Percentiles rank a stretch among this genome's conserved stretches.
phyloP scores from a whole-genome alignment of 345 rosid genomes.

The Aquilaria yunnanensis region DNA sequence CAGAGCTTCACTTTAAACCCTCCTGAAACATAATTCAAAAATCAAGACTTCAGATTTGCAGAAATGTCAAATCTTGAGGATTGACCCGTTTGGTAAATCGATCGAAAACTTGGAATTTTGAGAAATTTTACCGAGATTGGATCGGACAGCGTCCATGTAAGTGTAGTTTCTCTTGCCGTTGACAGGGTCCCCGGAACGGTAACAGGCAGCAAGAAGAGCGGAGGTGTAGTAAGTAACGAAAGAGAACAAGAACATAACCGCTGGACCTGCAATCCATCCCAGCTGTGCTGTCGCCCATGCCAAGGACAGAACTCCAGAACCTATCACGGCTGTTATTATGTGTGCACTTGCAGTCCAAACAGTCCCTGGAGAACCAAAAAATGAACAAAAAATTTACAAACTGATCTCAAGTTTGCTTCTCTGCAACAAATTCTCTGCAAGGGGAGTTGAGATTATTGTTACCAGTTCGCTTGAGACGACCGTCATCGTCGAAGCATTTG shows the following conservation, averaged over 20 bases:
- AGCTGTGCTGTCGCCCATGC: constrained; percentile 50
- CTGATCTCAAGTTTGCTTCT: neutral
- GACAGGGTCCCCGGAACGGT: constrained; percentile 41
- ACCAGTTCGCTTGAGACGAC: constrained; percentile 70
- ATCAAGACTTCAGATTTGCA: neutral
- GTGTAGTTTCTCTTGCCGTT: constrained; percentile 53
- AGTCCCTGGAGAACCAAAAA: constrained; percentile 18
- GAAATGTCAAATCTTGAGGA: constrained; percentile 23
- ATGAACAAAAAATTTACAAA: neutral
- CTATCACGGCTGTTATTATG: constrained; percentile 43
- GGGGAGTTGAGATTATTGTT: neutral
- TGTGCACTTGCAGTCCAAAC: constrained; percentile 43
- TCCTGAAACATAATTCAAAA: constrained; percentile 31
- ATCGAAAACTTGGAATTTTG: constrained; percentile 21
- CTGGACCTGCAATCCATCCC: constrained; percentile 44
- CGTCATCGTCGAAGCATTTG: constrained; percentile 74
- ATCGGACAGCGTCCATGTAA: constrained; percentile 51
- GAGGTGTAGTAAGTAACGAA: constrained; percentile 43
- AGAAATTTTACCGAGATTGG: constrained; percentile 22
- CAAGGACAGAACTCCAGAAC: constrained; percentile 42
- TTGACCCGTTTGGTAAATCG: constrained; percentile 7
- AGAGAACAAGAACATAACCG: constrained; percentile 31
- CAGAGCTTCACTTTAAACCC: constrained; percentile 53
- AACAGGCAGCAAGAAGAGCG: constrained; percentile 41
- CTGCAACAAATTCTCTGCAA: neutral